These are phyloP conservation scores for Candida yuanshanica DNA, from an alignment of 805 yeast species.

Conservation along the genomic window DNA sequence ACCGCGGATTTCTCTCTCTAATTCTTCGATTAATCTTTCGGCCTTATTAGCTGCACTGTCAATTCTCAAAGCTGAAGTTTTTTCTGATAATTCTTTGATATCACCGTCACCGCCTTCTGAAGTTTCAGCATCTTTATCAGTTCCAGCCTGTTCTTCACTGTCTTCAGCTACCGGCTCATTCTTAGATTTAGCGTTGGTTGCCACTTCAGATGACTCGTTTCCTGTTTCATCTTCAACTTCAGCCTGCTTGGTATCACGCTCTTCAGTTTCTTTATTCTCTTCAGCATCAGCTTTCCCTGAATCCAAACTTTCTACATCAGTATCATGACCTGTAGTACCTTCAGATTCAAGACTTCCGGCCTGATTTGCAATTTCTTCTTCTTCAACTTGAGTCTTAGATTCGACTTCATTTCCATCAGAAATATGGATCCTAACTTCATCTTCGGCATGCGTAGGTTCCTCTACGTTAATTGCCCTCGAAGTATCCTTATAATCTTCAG, in stretches of 20 bases:
- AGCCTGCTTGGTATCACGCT: neutral
- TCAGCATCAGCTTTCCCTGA: neutral
- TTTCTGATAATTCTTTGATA: neutral
- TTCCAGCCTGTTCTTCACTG: neutral
- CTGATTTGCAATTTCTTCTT: neutral
- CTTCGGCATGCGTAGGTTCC: neutral
- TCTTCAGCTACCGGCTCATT: neutral
- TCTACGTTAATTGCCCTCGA: too few relatives aligned
- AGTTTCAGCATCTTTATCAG: neutral
- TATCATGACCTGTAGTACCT: neutral
- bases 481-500: too few relatives aligned
- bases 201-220: neutral
- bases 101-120: neutral
- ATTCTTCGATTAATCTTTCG: slow-evolving; percentile 17
- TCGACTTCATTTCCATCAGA: neutral
- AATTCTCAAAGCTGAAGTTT: neutral
- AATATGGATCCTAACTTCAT: slow-evolving; percentile 6
- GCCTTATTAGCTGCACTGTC: slow-evolving; percentile 17
- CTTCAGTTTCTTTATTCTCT: neutral
- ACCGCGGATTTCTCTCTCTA: slow-evolving; percentile 14
- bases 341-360: neutral
- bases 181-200: too few relatives aligned
- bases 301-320: too few relatives aligned
- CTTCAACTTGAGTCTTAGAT: neutral
- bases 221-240: neutral